Conservation (phyloP, 805 yeast species). For the Cyberlindnera petersonii region DNA sequence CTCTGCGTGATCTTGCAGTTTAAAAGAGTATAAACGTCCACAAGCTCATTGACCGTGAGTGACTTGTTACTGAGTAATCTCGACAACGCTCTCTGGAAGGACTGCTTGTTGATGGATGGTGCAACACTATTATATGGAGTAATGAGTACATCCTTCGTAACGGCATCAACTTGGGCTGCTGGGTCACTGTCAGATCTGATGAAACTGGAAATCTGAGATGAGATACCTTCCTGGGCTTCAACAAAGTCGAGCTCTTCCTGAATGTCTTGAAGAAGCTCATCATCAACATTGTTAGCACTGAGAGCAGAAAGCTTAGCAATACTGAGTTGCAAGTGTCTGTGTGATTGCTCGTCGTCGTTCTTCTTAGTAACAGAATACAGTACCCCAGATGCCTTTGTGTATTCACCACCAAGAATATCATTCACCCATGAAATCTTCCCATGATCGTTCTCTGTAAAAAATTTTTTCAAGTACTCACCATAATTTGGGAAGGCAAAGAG, state of each 20-base stretch:
- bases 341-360: constrained; percentile 39
- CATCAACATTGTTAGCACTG: constrained; percentile 29
- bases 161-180: constrained; percentile 22
- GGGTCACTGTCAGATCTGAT: constrained; percentile 31
- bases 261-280: constrained; percentile 37
- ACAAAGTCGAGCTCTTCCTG: constrained; percentile 47
- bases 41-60: constrained; percentile 41
- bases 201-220: constrained; percentile 28
- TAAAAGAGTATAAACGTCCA: constrained; percentile 48
- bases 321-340: constrained; percentile 56
- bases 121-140: constrained; percentile 19
- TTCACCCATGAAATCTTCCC: constrained; percentile 70
- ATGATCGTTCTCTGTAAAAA: constrained; percentile 45
- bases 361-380: constrained; percentile 41
- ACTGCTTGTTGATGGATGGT: constrained; percentile 19
- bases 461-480: constrained; percentile 45
- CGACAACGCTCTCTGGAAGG: constrained; percentile 27
- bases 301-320: constrained; percentile 67
- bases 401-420: constrained; percentile 50
- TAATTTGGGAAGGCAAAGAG: constrained; percentile 56
- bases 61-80: constrained; percentile 37
- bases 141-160: constrained; percentile 24
- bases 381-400: constrained; percentile 44
- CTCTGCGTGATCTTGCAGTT: constrained; percentile 31
- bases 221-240: constrained; percentile 45